Conservation (phyloP, 139 green algal species). For the Chlorella sp. region DNA sequence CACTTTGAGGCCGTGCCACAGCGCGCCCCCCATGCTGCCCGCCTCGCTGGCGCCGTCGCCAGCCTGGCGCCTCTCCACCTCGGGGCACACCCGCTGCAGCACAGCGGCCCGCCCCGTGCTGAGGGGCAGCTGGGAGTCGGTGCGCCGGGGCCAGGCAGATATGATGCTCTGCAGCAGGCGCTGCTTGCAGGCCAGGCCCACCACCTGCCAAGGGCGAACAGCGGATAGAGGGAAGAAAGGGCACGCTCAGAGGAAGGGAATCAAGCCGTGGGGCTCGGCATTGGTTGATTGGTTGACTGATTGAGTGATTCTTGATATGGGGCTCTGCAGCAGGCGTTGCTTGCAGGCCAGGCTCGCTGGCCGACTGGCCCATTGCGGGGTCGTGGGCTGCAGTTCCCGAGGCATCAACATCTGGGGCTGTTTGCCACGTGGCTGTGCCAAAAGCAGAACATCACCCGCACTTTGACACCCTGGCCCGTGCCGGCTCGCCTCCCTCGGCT, state of each 20-base stretch:
- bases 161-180: constrained; percentile 25
- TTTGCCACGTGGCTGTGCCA: too few species aligned
- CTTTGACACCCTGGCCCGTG: too few species aligned
- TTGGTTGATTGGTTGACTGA: too few species aligned
- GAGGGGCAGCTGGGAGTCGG: not conserved
- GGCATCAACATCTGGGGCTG: too few species aligned
- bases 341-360: not conserved
- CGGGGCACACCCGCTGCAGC: constrained; percentile 23
- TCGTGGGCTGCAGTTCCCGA: too few species aligned
- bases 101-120: not conserved
- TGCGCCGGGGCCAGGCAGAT: not conserved
- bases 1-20: constrained; percentile 34
- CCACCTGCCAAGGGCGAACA: not conserved
- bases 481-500: too few species aligned
- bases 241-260: too few species aligned
- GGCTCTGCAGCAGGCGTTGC: not conserved
- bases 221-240: not conserved
- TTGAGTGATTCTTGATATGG: too few species aligned
- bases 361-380: too few species aligned
- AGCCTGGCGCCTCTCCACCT: not conserved
- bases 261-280: too few species aligned
- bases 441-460: too few species aligned
- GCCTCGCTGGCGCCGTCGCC: not conserved
- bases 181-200: constrained; percentile 21
- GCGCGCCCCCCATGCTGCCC: not conserved